Base-by-base conservation (phyloP, 2,329 filamentous ascomycete genomes). In the Cercospora janseana region DNA sequence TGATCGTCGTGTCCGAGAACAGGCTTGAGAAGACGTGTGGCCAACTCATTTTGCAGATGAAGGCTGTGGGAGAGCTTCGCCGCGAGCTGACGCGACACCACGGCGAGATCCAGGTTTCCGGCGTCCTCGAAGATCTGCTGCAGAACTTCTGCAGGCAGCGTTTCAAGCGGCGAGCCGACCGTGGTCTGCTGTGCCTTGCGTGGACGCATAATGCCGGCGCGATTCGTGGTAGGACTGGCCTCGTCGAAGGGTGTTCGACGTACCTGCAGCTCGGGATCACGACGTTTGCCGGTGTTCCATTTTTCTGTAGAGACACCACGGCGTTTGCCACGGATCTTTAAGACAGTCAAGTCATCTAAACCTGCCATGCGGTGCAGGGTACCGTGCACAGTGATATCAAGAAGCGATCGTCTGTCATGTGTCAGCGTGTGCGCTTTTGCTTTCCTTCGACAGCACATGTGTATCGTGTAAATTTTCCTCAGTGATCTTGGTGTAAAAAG, bases 401-500 rank as follows among this genome's bases (percentile, higher is more conserved):
- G 32, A n/a, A n/a, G n/a, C n/a, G n/a, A n/a, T n/a, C n/a, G n/a
- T n/a, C n/a, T n/a, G n/a, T n/a, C n/a, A n/a, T n/a, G n/a, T n/a
- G n/a, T n/a, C n/a, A n/a, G n/a, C n/a, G n/a, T n/a, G n/a, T n/a
- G n/a, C n/a, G n/a, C n/a, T n/a, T n/a, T n/a, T n/a, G n/a, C n/a
- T n/a, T 28, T 44, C 31, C 26, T 26, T 21, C 20, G 27, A 28
- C 15, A 27, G 24, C 7, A 37, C 16, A 40, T 40, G 32, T 29
- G 21, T 31, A n/a, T n/a, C n/a, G n/a, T n/a, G 10, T 7, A 18
- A 4, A 20, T 12, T 52, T 42, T 55, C 60, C 63, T 69, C 67
- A 69, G 66, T 66, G 67, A 69, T 69, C 67, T 69, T 69, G 67
- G 67, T 69, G 64, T 66, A 64, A 63, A 64, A 58, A 61, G 53